Base-by-base conservation (phyloP, 257 asterid genomes). In the Mitragyna speciosa region DNA sequence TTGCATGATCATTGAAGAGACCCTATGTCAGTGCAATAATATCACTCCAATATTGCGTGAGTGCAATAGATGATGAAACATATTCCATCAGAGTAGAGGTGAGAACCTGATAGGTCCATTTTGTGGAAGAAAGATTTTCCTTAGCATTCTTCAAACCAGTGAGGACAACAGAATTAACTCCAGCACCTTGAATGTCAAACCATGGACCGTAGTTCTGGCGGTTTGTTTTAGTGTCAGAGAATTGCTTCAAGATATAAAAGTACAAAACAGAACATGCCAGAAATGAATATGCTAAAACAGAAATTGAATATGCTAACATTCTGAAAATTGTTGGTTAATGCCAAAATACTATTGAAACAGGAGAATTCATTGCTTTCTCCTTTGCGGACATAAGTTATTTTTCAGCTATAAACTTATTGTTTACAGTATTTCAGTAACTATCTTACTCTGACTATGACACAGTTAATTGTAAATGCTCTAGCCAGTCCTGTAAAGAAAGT, bases 151-250 rank as follows among this genome's bases (percentile, higher is more conserved):
- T 78, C 80, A 78, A 82, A 80, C 85, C 89, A 31, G 87, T 66
- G 64, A 89, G 83, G 78, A 81, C 58, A 70, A 90, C 94, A 6
- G 96, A 92, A 79, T n/a, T 75, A 56, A 91, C 41, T 64, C 97
- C 96, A 0, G 94, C 94, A 64, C 91, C 92, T 80, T 83, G 86
- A 31, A 92, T 78, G 78, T 92, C 97, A 66, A 89, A 91, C 97
- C 96, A 91, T 30, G 97, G 92, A 73, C 97, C 97, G 72, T 89
- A 92, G 83, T 92, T 92, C 97, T 92, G 88, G 30, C 54, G n/a
- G 76, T 51, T 19, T 58, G 45, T 20, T 30, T 51, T 16, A 58
- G 79, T 7, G 24, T 69, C 47, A 69, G 81, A 31, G 28, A 19
- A 33, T 52, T 16, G 14, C 66, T 26, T 26, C 56, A 69, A 0